Evolutionary conservation across 2,329 filamentous ascomycete species (phyloP).

Genomic region (Hymenoscyphus occultus): DNA sequence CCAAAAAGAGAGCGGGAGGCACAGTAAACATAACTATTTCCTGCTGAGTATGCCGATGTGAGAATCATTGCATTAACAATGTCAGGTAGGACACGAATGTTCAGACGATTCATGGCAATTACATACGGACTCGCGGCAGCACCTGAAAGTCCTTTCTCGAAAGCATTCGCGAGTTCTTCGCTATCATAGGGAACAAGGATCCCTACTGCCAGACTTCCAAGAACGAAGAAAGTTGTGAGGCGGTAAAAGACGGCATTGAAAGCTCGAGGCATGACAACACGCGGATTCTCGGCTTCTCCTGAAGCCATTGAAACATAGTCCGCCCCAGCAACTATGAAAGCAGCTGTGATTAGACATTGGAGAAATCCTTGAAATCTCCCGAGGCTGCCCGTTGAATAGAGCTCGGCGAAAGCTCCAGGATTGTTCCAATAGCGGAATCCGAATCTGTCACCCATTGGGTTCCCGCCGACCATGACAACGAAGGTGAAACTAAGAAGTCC

Average conservation of each 20-base stretch:
- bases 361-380: slow-evolving; percentile 61
- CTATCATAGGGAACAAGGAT: slow-evolving; percentile 66
- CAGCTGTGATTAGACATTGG: slow-evolving; percentile 57
- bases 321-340: slow-evolving; percentile 65
- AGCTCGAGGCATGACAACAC: slow-evolving; percentile 61
- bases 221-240: slow-evolving; percentile 67
- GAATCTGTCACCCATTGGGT: slow-evolving; percentile 53
- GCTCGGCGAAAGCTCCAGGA: slow-evolving; percentile 50
- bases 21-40: slow-evolving; percentile 49
- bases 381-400: slow-evolving; percentile 50
- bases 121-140: slow-evolving; percentile 43
- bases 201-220: slow-evolving; percentile 62
- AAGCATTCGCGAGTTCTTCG: slow-evolving; percentile 50
- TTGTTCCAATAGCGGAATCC: slow-evolving; percentile 51
- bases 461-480: slow-evolving; percentile 61
- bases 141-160: slow-evolving; percentile 41
- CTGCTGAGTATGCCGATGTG: slow-evolving; percentile 51
- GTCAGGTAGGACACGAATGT: slow-evolving; percentile 53
- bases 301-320: slow-evolving; percentile 69
- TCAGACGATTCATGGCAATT: slow-evolving; percentile 58
- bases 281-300: slow-evolving; percentile 65
- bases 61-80: slow-evolving; percentile 61
- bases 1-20: slow-evolving; percentile 54
- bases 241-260: slow-evolving; percentile 73
- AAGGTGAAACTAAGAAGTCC: slow-evolving; percentile 55